phyloP scores from a whole-genome alignment of 371 early-diverging fungal genomes.

The Apophysomyces trapeziformis region DNA sequence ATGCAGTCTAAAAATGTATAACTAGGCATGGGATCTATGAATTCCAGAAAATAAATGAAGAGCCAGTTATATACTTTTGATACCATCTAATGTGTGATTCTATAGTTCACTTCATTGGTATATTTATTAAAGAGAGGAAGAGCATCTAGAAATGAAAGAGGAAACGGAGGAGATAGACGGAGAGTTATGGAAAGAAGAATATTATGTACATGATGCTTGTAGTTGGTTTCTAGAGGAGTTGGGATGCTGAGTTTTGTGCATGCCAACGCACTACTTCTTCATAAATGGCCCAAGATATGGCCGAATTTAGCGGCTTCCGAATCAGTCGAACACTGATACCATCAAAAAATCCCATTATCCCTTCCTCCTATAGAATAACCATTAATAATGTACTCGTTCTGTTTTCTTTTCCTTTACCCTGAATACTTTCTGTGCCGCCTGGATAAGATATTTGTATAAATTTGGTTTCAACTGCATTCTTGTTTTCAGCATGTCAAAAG shows the following conservation, averaged over 20 bases:
- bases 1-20: not conserved
- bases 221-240: not conserved
- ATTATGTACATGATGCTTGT: not conserved
- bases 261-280: constrained; percentile 71
- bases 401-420: constrained; percentile 41
- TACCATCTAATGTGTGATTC: too few species aligned
- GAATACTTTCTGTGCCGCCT: constrained; percentile 68
- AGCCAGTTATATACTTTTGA: not conserved
- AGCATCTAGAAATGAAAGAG: not conserved
- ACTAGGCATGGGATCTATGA: not conserved
- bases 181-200: not conserved
- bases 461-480: constrained; percentile 89
- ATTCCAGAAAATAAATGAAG: not conserved
- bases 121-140: too few species aligned
- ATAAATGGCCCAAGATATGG: constrained; percentile 94
- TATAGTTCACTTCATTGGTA: too few species aligned
- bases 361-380: constrained; percentile 61
- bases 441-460: constrained; percentile 66
- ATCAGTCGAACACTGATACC: constrained; percentile 86
- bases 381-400: not conserved
- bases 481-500: constrained; percentile 94
- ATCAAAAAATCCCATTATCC: constrained; percentile 78
- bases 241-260: not conserved
- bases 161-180: not conserved
- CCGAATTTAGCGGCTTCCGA: constrained; percentile 88